Evolutionary conservation across 2,329 filamentous ascomycete genomes (phyloP).

Genomic region (Pseudogymnoascus sp.): DNA sequence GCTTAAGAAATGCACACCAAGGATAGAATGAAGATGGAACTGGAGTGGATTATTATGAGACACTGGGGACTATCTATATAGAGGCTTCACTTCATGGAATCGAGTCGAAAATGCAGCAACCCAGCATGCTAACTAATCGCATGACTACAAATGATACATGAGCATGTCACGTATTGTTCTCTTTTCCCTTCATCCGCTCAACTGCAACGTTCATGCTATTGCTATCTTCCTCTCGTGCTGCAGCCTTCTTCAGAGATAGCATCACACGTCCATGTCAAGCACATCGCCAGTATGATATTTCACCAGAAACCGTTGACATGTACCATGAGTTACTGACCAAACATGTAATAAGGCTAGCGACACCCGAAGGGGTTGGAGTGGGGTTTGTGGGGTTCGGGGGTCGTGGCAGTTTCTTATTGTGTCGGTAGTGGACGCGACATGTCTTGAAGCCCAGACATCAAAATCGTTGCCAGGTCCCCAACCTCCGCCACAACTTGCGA

Average conservation of each 20-base stretch:
- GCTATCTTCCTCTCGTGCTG: not conserved
- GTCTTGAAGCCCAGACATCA: not conserved
- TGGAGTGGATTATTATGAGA: not conserved
- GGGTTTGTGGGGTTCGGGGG: not conserved
- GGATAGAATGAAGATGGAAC: not conserved
- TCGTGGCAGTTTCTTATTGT: not conserved
- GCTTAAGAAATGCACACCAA: not conserved
- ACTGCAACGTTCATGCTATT: constrained; percentile 2
- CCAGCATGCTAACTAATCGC: not conserved
- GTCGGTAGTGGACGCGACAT: not conserved
- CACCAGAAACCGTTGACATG: not conserved
- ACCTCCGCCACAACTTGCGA: not conserved
- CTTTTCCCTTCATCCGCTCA: not conserved
- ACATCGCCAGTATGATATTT: not conserved
- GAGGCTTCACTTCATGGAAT: not conserved
- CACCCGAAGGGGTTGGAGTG: not conserved
- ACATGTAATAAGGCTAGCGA: not conserved
- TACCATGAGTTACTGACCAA: not conserved
- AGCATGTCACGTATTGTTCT: not conserved
- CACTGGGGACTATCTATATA: not conserved
- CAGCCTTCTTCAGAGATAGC: not conserved
- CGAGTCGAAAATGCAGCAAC: not conserved
- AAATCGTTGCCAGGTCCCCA: not conserved
- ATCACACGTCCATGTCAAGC: constrained; percentile 4
- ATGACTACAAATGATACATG: constrained; percentile 1